Evolutionary conservation across 2,329 filamentous ascomycete genomes (phyloP), one percentile per base, ranked within the genome.

Genomic region (Aspergillus pseudonomiae): DNA sequence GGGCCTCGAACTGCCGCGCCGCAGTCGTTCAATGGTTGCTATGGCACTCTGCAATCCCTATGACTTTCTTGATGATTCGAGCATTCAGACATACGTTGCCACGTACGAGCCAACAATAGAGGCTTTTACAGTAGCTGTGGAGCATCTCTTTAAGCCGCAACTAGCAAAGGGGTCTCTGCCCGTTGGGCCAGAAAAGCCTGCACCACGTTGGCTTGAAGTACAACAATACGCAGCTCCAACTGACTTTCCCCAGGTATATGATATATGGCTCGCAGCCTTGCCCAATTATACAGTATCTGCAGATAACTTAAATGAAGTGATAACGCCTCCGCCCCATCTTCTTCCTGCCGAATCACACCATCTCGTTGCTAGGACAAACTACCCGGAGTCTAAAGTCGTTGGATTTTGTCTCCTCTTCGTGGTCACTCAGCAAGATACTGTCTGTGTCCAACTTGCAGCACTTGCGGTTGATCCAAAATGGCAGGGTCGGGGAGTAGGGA

Each of bases 51-150:
- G 78, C 61, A 79, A 75, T 65, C 80, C 80, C 2, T 82, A 81
- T 60, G 81, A 82, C 63, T 81, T 82, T 30, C 67, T 82, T 5
- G 72, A 79, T 26, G 74, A 75, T 11, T 62, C 63, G 1, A 68
- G 67, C 9, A 72, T 80, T 34, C 73, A 73, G 58, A 82, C 80
- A 21, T 82, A 82, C 57, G 73, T 82, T 39, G 68, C 78, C 6
- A 81, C 78, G 6, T 81, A 82, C 58, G 80, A 82, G 57, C 80
- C 80, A 16, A 82, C 78, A 0, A 57, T 74, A 14, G 78, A 79
- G 53, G 80, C 80, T 4, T 82, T 82, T 61, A 67, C 71, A 24
- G 75, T 78, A 11, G 79, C 79, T 7, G 69, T 74, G 4, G 70
- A 77, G 54, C 69, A 79, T 6, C 76, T 82, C 21, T 82, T 82